Base-by-base conservation (phyloP, 352 stramenopile species). In the Phytophthora multivora region DNA sequence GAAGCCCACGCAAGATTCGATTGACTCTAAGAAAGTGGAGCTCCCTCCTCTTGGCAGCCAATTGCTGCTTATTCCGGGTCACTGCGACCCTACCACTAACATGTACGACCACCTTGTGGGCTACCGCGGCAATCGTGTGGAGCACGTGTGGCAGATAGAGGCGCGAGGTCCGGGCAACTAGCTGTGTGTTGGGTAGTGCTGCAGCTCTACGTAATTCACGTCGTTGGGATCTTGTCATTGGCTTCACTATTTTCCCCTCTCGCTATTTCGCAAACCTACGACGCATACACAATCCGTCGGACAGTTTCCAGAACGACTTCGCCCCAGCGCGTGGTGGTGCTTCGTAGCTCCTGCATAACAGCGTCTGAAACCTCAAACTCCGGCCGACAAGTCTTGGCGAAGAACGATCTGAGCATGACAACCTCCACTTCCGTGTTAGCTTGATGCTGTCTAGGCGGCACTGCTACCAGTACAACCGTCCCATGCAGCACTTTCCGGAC, bases 1-100 rank as follows among this genome's bases (percentile, higher is more conserved):
- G 26, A 73, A 80, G 28, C 78, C 66, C 0, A 28, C 16, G 7
- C 28, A 69, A 0, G 53, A 28, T 12, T 43, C 30, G 0, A 15
- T 45, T 8, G n/a, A 46, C 15, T 47, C 26, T 12, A 59, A 54
- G 2, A 69, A 66, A 9, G 64, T 75, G 33, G 46, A 67, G n/a
- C 78, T 89, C 57, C 81, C 83, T 2, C 18, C 58, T 54, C 53
- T 91, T 10, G 83, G 81, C 13, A 62, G 69, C 36, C 81, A 88
- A 56, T 54, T 91, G 51, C 48, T 88, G 43, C 77, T 93, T 18
- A 75, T 74, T 23, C 84, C 84, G 0, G 79, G 80, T 1, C 85
- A 93, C 47, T 89, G 79, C 33, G 85, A 93, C 39, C 85, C 85
- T n/a, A 91, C 80, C 15, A 74, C 74, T 13, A 93, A 93, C 56